phyloP scores from a whole-genome alignment of 2,329 filamentous ascomycete species.

The Fusarium hostae region DNA sequence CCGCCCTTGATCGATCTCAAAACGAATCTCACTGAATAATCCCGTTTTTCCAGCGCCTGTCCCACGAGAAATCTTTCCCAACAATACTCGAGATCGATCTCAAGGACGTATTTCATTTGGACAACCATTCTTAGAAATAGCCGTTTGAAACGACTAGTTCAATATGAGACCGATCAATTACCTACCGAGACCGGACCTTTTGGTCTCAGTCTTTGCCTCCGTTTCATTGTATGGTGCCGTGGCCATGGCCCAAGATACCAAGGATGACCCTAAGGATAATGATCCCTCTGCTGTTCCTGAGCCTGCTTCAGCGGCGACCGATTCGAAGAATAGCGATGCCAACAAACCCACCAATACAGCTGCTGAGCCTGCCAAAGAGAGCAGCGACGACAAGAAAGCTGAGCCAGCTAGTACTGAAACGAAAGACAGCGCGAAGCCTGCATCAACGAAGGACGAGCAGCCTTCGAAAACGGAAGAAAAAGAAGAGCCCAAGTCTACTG shows the following conservation, averaged over 20 bases:
- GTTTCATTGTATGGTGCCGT: slow-evolving; percentile 47
- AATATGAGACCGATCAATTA: slow-evolving; percentile 46
- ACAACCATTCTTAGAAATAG: slow-evolving; percentile 3
- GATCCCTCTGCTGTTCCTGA: slow-evolving; percentile 24
- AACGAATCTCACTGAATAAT: not conserved
- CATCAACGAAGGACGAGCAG: slow-evolving; percentile 27
- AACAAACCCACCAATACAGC: slow-evolving; percentile 17
- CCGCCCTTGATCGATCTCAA: slow-evolving; percentile 7
- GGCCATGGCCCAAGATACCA: slow-evolving; percentile 48
- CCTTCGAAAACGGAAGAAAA: slow-evolving; percentile 25
- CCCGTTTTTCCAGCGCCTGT: not conserved
- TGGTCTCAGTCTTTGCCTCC: slow-evolving; percentile 45
- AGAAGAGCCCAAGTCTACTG: slow-evolving; percentile 15
- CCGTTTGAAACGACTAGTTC: slow-evolving; percentile 6
- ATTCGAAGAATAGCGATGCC: slow-evolving; percentile 30
- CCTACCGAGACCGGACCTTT: slow-evolving; percentile 40
- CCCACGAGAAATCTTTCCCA: not conserved
- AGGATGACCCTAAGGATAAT: slow-evolving; percentile 32
- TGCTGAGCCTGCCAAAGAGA: slow-evolving; percentile 3
- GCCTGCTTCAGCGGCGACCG: slow-evolving; percentile 24
- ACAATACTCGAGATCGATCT: not conserved
- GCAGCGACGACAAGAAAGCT: slow-evolving; percentile 10
- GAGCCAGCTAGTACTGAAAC: slow-evolving; percentile 28
- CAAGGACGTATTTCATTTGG: slow-evolving; percentile 2
- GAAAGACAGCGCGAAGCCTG: slow-evolving; percentile 17